Evolutionary conservation across 495 filamentous ascomycete genomes (phyloP).

Genomic region (Staphylotrichum tortipilum): DNA sequence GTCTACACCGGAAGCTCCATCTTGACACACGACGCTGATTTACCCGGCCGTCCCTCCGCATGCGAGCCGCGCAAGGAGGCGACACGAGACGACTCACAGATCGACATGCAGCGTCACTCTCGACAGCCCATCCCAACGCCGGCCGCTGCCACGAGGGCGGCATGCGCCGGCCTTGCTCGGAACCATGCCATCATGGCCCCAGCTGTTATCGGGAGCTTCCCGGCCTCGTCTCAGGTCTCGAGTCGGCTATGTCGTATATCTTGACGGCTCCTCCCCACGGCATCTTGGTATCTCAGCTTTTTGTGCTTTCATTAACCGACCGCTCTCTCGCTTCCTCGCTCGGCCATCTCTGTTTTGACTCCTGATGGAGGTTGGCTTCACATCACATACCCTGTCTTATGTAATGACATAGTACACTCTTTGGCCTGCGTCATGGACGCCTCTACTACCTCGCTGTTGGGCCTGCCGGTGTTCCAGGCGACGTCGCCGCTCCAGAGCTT

Average conservation of each 20-base stretch:
- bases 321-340: slow-evolving; percentile 2
- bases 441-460: slow-evolving; percentile 13
- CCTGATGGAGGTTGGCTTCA: slow-evolving; percentile 14
- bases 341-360: neutral
- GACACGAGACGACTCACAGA: slow-evolving; percentile 21
- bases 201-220: slow-evolving; percentile 5
- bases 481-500: slow-evolving; percentile 30
- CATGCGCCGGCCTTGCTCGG: slow-evolving; percentile 16
- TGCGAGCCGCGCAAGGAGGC: slow-evolving; percentile 15
- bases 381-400: slow-evolving; percentile 12
- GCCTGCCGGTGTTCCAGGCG: slow-evolving; percentile 11
- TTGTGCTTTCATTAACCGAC: slow-evolving; percentile 8
- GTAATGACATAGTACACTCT: slow-evolving; percentile 21
- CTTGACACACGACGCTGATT: slow-evolving; percentile 32
- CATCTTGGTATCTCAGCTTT: slow-evolving; percentile 6
- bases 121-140: slow-evolving; percentile 8
- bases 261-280: slow-evolving; percentile 17
- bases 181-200: slow-evolving; percentile 9
- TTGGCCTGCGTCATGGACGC: slow-evolving; percentile 21
- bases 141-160: slow-evolving; percentile 2
- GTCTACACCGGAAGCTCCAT: slow-evolving; percentile 22
- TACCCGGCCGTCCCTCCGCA: slow-evolving; percentile 25
- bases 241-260: slow-evolving; percentile 18
- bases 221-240: slow-evolving; percentile 6
- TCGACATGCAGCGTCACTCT: slow-evolving; percentile 3